Percentiles rank a stretch among this genome's conserved stretches.
Evolutionary conservation across 2,329 filamentous ascomycete genomes (phyloP).

Genomic region (Xylaria sp.): DNA sequence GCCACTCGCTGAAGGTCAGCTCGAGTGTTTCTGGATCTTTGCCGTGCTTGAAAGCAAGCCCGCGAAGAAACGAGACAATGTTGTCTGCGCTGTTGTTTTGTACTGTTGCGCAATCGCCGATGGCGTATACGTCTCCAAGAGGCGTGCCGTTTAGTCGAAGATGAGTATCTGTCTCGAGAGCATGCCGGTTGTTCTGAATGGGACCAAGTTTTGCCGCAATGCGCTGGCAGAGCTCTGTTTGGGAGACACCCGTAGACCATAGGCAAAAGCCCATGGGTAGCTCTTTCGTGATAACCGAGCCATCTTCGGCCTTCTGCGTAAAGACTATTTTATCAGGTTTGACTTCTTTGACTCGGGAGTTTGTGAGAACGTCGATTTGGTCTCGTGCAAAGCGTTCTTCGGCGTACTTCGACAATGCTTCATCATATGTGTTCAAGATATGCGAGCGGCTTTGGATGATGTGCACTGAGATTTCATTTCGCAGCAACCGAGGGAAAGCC

Average conservation of each 20-base stretch:
- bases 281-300: constrained; percentile 84
- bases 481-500: constrained; percentile 87
- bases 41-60: constrained; percentile 89
- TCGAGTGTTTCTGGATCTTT: constrained; percentile 89
- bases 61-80: constrained; percentile 88
- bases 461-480: constrained; percentile 97
- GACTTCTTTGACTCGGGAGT: constrained; percentile 92
- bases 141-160: constrained; percentile 89
- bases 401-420: constrained; percentile 90
- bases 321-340: constrained; percentile 86
- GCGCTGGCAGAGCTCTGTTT: constrained; percentile 81
- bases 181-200: constrained; percentile 86
- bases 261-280: constrained; percentile 95
- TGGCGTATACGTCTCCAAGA: constrained; percentile 93
- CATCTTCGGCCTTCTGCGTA: constrained; percentile 80
- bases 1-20: constrained; percentile 89
- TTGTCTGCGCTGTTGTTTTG: constrained; percentile 97
- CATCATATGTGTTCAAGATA: constrained; percentile 98
- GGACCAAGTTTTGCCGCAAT: constrained; percentile 81
- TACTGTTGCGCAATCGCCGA: constrained; percentile 95
- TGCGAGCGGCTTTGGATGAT: constrained; percentile 94
- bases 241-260: constrained; percentile 96
- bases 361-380: constrained; percentile 90
- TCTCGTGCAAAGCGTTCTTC: constrained; percentile 92
- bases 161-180: constrained; percentile 93